Conservation (phyloP, 2,329 filamentous ascomycete genomes). For the Talaromyces sp. region DNA sequence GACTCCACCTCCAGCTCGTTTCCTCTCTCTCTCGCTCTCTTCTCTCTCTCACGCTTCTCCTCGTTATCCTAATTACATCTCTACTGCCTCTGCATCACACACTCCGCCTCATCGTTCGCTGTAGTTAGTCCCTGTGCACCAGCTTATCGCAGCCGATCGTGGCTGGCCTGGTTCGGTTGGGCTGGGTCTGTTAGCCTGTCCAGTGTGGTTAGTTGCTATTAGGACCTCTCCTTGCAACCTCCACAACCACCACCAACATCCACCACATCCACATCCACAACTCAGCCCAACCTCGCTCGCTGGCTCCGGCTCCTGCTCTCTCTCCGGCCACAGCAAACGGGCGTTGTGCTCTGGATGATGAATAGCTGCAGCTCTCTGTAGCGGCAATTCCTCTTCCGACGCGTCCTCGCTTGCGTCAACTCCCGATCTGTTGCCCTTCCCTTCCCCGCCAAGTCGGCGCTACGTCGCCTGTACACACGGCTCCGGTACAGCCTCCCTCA, state of each 20-base stretch:
- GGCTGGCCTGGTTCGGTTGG: background rate
- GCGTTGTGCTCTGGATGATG: slow-evolving; percentile 13
- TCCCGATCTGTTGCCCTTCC: background rate
- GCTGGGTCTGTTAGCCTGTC: background rate
- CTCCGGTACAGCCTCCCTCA: slow-evolving; percentile 4
- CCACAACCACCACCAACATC: too few species aligned
- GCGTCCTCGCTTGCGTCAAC: slow-evolving; percentile 15
- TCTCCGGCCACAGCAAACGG: slow-evolving; percentile 6
- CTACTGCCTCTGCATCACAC: background rate
- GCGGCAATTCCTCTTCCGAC: slow-evolving; percentile 13
- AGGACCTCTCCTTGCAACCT: background rate
- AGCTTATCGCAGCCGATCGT: background rate
- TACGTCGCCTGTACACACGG: slow-evolving; percentile 5
- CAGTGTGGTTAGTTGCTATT: background rate
- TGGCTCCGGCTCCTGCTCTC: background rate
- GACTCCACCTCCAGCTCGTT: background rate
- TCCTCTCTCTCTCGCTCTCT: background rate
- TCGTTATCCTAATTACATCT: background rate
- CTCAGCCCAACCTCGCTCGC: background rate
- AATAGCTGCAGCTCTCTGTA: slow-evolving; percentile 13
- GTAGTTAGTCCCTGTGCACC: background rate
- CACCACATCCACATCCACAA: background rate
- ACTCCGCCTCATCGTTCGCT: background rate
- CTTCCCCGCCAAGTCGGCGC: slow-evolving; percentile 5
- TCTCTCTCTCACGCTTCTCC: background rate